Evolutionary conservation across 352 stramenopile genomes (phyloP), one percentile per base, ranked within the genome.

Genomic region (Phytophthora tubulina): DNA sequence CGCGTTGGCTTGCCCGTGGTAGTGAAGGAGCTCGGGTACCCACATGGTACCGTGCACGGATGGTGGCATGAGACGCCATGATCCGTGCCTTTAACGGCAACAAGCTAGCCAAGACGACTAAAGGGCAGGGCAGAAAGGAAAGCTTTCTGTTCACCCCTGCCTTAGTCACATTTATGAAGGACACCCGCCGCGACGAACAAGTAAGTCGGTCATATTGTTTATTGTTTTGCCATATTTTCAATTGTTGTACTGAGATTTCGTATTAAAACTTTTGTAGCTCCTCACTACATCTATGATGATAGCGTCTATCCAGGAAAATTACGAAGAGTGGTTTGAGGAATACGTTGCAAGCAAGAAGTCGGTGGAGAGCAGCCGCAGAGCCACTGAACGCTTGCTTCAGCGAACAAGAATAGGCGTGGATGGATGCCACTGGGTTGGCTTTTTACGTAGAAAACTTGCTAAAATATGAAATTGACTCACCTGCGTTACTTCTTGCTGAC

Each of bases 401-500:
- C 21, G 21, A 21, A 31, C 3, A 30, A 31, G 44, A 50, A 5
- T 6, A 6, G 6, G 44, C 11, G n/a, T 31, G 56, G 42, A 45
- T 48, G 56, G 44, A 64, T 31, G 32, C 45, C 4, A 36, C 11
- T 13, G 49, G 36, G 0, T 69, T 31, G 61, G 7, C 45, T 0
- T 55, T 62, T 50, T 57, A 69, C 32, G 30, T 21, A 35, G 33
- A 62, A 65, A 49, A 63, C 2, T 21, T 72, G 3, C n/a, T 72
- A 53, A 59, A 72, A 33, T 72, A 46, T 52, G 17, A 67, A 27
- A 49, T 72, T 45, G 48, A 60, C 2, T 5, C 10, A 27, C 56
- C 65, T 15, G 56, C 63, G 17, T 17, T 77, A 10, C 62, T 77
- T 39, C 59, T 73, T 52, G 51, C 69, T 6, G 59, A 73, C 41